Evolutionary conservation across 2,329 filamentous ascomycete genomes (phyloP).

Genomic region (Sphaerulina musiva): DNA sequence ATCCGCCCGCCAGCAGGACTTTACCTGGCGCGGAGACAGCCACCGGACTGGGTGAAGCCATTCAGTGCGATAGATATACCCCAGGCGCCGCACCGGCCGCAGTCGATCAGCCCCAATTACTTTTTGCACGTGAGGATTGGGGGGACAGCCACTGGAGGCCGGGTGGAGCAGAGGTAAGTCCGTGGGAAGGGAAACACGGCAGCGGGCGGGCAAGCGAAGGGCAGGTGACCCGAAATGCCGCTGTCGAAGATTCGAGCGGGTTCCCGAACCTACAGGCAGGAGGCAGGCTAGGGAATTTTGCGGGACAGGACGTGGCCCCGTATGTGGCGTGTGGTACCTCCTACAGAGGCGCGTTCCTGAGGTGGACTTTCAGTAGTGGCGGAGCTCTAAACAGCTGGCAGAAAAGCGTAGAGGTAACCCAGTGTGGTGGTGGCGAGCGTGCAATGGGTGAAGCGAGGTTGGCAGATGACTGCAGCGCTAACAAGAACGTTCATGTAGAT

Average conservation of each 20-base stretch:
- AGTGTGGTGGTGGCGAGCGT: neutral
- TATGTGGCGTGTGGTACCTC: neutral
- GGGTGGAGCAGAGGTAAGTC: neutral
- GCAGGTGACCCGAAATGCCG: neutral
- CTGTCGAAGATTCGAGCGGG: conserved; percentile 10
- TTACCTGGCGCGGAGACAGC: conserved; percentile 87
- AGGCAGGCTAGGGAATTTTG: conserved; percentile 16
- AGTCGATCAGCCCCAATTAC: conserved; percentile 3
- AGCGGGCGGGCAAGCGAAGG: conserved; percentile 4
- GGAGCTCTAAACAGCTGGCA: neutral
- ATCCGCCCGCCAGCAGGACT: conserved; percentile 88
- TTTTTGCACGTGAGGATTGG: neutral
- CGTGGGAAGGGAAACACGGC: conserved; percentile 7
- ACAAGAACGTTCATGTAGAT: too few relatives aligned
- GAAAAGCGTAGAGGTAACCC: too few relatives aligned
- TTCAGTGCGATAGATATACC: conserved; percentile 15
- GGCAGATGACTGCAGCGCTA: conserved; percentile 5
- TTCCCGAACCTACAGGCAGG: neutral
- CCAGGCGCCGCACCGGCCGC: conserved; percentile 13
- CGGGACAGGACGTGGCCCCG: conserved; percentile 1
- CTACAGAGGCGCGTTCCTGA: neutral
- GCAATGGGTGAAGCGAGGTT: conserved; percentile 2
- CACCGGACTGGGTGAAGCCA: conserved; percentile 19
- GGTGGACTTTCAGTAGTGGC: neutral
- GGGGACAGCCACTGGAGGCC: neutral